Evolutionary conservation across 106 monocot species (phyloP).

Genomic region (Dendrobium officinale): DNA sequence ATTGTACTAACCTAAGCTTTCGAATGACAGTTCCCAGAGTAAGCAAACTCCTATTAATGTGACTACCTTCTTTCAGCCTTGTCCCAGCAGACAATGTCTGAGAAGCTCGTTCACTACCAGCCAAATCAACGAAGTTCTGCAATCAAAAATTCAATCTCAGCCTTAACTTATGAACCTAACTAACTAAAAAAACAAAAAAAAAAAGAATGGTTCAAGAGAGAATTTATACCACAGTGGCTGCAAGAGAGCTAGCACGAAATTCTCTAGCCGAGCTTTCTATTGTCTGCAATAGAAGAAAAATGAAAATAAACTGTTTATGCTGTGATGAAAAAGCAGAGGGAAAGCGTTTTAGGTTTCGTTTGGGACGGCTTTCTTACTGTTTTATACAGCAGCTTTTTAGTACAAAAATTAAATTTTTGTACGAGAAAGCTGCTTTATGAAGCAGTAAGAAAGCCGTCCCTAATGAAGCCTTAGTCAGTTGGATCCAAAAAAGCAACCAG

Average conservation of each 20-base stretch:
- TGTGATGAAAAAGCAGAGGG: not conserved
- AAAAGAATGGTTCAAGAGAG: not conserved
- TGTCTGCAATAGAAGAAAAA: constrained; percentile 25
- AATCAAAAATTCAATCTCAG: constrained; percentile 7
- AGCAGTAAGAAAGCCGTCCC: no score
- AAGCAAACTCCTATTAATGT: constrained; percentile 72
- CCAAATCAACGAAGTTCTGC: constrained; percentile 78
- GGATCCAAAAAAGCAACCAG: constrained; percentile 32
- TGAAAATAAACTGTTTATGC: not conserved
- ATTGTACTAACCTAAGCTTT: constrained; percentile 46
- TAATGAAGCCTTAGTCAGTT: no score
- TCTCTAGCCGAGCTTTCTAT: constrained; percentile 51
- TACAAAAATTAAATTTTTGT: no score
- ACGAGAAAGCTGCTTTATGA: no score
- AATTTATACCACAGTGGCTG: constrained; percentile 54
- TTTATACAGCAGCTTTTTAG: no score
- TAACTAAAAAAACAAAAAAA: not conserved
- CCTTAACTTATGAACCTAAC: not conserved
- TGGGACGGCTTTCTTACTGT: no score
- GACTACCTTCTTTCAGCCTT: constrained; percentile 73
- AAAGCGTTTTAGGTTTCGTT: not conserved
- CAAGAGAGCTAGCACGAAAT: constrained; percentile 35
- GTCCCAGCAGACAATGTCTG: constrained; percentile 53
- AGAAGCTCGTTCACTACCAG: constrained; percentile 73
- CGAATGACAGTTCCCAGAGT: constrained; percentile 70